A percentile compares a stretch with the other conserved stretches of the same genome.
These are phyloP conservation scores for Metahyphopichia silvanorum DNA, from an alignment of 805 yeast genomes.

Conservation along the genomic window DNA sequence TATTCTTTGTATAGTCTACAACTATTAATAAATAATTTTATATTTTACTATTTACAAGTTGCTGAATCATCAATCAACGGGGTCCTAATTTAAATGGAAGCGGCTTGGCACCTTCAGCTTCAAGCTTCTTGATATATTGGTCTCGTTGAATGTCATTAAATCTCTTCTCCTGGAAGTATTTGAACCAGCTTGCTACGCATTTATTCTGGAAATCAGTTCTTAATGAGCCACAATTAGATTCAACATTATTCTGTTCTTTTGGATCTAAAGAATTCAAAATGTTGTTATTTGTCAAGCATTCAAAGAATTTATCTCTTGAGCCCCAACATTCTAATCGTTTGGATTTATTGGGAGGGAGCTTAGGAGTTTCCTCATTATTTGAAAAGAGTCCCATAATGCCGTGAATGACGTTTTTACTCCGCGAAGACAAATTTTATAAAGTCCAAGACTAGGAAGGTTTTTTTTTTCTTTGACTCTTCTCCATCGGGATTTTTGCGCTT, in stretches of 20 bases:
- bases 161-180: slow-evolving; percentile 88
- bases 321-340: slow-evolving; percentile 87
- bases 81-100: slow-evolving; percentile 28
- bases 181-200: slow-evolving; percentile 85
- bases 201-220: slow-evolving; percentile 61
- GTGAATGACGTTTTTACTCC: too few species aligned
- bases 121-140: slow-evolving; percentile 64
- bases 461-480: too few species aligned
- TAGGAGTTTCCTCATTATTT: slow-evolving; percentile 26
- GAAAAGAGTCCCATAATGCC: slow-evolving; percentile 54
- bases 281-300: slow-evolving; percentile 65
- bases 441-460: too few species aligned
- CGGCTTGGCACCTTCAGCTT: slow-evolving; percentile 57
- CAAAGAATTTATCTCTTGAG: slow-evolving; percentile 73
- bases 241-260: slow-evolving; percentile 43
- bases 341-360: slow-evolving; percentile 55
- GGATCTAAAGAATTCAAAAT: slow-evolving; percentile 71
- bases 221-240: slow-evolving; percentile 53
- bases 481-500: too few species aligned
- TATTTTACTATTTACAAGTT: background rate
- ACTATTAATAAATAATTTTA: background rate
- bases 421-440: too few species aligned
- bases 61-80: background rate
- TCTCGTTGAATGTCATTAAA: slow-evolving; percentile 71
- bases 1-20: background rate